These are phyloP conservation scores for Gigaspora rosea DNA, from an alignment of 192 early-diverging fungal genomes.

Conservation along the genomic window DNA sequence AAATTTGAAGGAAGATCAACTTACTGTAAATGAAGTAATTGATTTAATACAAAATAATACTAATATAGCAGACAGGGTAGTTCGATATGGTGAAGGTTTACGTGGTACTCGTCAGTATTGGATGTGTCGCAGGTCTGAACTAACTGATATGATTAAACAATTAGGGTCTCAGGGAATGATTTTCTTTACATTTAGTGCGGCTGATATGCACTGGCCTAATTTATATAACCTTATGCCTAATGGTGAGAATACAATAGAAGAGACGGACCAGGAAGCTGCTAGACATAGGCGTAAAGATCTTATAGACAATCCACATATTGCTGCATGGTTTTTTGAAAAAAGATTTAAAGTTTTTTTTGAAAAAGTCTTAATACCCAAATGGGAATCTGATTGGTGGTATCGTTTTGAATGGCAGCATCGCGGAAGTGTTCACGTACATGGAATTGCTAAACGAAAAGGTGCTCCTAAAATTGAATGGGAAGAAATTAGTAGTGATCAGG, in stretches of 20 bases:
- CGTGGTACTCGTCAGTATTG: too few species aligned
- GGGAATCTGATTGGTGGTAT: too few species aligned
- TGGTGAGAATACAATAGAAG: background rate
- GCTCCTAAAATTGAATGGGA: conserved; percentile 8
- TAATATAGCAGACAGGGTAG: too few species aligned
- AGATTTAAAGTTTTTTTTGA: too few species aligned
- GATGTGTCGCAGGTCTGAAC: background rate
- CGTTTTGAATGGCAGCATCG: background rate
- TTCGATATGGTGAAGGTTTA: too few species aligned
- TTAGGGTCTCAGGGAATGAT: background rate
- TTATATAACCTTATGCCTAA: background rate
- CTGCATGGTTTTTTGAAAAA: background rate
- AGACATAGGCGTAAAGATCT: background rate
- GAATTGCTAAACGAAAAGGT: background rate
- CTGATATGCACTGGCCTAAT: background rate
- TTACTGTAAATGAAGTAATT: too few species aligned
- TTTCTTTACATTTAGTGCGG: conserved; percentile 4
- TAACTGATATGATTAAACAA: background rate
- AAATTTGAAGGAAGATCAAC: background rate
- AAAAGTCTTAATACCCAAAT: too few species aligned
- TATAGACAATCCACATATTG: conserved; percentile 11
- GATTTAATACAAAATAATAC: too few species aligned
- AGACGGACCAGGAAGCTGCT: background rate
- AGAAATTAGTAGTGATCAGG: background rate
- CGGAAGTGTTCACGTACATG: background rate